These are phyloP conservation scores for Neonectria faginata DNA, from an alignment of 2,329 filamentous ascomycete genomes.

Conservation along the genomic window DNA sequence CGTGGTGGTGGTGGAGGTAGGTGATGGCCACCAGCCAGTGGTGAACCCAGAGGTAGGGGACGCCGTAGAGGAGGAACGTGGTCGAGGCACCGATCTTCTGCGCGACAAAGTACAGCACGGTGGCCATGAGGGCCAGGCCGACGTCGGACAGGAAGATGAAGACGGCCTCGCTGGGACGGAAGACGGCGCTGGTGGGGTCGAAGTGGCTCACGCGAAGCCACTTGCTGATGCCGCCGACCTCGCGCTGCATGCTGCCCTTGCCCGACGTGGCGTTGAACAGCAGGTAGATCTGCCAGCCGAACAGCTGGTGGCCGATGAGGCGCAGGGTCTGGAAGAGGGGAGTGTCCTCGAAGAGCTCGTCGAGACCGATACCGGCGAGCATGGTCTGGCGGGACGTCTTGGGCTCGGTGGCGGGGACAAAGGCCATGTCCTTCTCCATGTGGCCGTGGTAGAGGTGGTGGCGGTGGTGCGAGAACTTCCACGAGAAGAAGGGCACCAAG, in stretches of 20 bases:
- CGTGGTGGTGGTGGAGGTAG: conserved; percentile 79
- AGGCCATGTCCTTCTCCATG: conserved; percentile 75
- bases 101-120: conserved; percentile 63
- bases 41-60: conserved; percentile 78
- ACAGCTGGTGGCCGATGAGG: conserved; percentile 71
- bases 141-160: conserved; percentile 70
- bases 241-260: conserved; percentile 59
- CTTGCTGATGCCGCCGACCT: conserved; percentile 46
- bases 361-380: conserved; percentile 56
- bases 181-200: conserved; percentile 70
- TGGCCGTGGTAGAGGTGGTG: conserved; percentile 78
- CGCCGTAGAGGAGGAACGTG: conserved; percentile 68
- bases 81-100: conserved; percentile 67
- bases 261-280: conserved; percentile 68
- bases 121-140: conserved; percentile 65
- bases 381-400: conserved; percentile 50
- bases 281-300: conserved; percentile 74
- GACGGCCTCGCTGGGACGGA: conserved; percentile 66
- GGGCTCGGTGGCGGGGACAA: conserved; percentile 64
- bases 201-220: conserved; percentile 68
- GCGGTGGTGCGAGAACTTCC: conserved; percentile 76
- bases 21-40: conserved; percentile 81
- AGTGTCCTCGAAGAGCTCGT: conserved; percentile 72
- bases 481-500: conserved; percentile 77
- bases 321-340: conserved; percentile 66